Percentiles rank a stretch among this genome's conserved stretches.
Evolutionary conservation across 1,284 basidiomycete species (phyloP).

Genomic region (Omphalotus olearius): DNA sequence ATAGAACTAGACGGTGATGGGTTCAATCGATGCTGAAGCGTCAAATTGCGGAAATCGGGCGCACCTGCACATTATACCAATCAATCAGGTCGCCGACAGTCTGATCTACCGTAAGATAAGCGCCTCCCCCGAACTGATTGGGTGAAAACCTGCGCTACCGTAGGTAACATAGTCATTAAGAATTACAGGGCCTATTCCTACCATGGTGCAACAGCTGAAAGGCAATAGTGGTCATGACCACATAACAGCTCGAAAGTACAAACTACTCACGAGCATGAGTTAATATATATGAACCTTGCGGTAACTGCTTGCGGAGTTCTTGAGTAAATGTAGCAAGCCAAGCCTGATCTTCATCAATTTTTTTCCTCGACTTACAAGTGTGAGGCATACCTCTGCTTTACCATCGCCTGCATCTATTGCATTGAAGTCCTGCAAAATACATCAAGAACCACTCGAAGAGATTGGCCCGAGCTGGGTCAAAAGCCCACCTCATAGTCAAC

Average conservation of each 20-base stretch:
- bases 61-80: slow-evolving; percentile 25
- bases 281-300: slow-evolving; percentile 35
- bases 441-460: background rate
- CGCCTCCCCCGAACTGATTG: slow-evolving; percentile 9
- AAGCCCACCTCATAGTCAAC: slow-evolving; percentile 45
- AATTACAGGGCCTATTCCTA: background rate
- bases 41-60: slow-evolving; percentile 1
- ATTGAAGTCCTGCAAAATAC: slow-evolving; percentile 38
- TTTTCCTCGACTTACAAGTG: background rate
- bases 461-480: background rate
- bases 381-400: slow-evolving; percentile 23
- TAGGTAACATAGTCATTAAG: background rate
- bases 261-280: slow-evolving; percentile 36
- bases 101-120: slow-evolving; percentile 10
- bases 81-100: slow-evolving; percentile 17
- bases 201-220: slow-evolving; percentile 21
- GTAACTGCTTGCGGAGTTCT: slow-evolving; percentile 35
- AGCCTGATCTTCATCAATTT: slow-evolving; percentile 19
- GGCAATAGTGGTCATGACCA: background rate
- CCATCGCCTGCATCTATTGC: slow-evolving; percentile 39
- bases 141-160: slow-evolving; percentile 6
- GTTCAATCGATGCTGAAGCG: background rate
- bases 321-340: slow-evolving; percentile 42
- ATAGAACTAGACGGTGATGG: slow-evolving; percentile 23
- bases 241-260: background rate